Base-by-base conservation (phyloP, 371 early-diverging fungal genomes). In the Capillidium rhysosporum region DNA sequence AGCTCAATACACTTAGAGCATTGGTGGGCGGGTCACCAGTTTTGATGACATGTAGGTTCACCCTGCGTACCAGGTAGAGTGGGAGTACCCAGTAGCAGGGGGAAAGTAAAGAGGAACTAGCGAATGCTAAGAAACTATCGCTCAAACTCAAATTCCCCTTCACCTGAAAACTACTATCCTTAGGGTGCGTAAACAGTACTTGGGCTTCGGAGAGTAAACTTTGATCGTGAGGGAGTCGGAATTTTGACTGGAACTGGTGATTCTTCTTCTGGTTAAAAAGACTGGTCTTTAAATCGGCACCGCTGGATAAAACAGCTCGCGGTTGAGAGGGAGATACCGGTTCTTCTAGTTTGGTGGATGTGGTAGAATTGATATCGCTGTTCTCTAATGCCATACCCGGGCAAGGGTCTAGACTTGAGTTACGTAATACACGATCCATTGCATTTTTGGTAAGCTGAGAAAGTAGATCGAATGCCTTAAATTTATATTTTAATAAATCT, bases 401-500 rank as follows among this genome's bases (percentile, higher is more conserved):
- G 8, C 78, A 71, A 44, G 77, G 77, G 53, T 84, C 86, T 16
- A 82, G 59, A 1, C 73, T 72, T 4, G 87, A 79, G 59, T 73
- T 85, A 56, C 88, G 79, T 49, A 96, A 68, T 23, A 96, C 70
- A 26, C 85, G 74, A 55, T 88, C 82, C 88, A 90, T 89, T 0
- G 89, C 84, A 44, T 83, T 58, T 30, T 80, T 78, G 0, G 86
- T 87, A 54, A 96, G 66, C 57, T 92, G 86, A 26, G 89, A 84
- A n/a, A 96, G 65, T 39, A 90, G 68, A 40, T 91, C 92, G 56
- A 77, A 88, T 1, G 90, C 87, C 73, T 3, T 31, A 14, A 29
- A 5, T 20, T 26, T 25, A 24, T 12, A 48, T 12, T 25, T 29
- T 14, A 43, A 5, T 30, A 10, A 40, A 31, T 18, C n/a, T 46